phyloP scores from a whole-genome alignment of 177 flowering plant species.

The Vitis hybrid region DNA sequence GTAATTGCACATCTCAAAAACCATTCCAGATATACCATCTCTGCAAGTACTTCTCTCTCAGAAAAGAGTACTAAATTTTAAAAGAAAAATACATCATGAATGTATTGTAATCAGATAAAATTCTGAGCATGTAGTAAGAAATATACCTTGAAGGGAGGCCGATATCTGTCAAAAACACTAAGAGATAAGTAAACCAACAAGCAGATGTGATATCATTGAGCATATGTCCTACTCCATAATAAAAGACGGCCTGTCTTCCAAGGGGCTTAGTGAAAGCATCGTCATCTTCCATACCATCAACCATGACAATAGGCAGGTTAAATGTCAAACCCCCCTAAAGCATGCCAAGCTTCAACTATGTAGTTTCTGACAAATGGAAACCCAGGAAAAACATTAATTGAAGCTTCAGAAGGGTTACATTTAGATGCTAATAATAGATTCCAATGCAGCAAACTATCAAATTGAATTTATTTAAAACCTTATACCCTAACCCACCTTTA shows the following conservation, averaged over 20 bases:
- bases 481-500: too few species aligned
- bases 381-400: not conserved
- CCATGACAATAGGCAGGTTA: constrained; percentile 25
- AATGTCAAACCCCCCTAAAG: not conserved
- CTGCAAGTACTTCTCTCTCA: not conserved
- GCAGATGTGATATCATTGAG: constrained; percentile 94
- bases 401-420: not conserved
- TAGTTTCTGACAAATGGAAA: not conserved
- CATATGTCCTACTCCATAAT: constrained; percentile 93
- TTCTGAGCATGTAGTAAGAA: not conserved
- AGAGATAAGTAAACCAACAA: constrained; percentile 95
- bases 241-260: constrained; percentile 67
- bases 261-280: constrained; percentile 44
- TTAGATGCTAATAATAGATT: too few species aligned
- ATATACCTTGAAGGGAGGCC: constrained; percentile 76
- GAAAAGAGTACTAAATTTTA: not conserved
- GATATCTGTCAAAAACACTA: constrained; percentile 83
- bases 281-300: constrained; percentile 41
- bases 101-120: not conserved
- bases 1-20: not conserved
- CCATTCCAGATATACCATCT: not conserved
- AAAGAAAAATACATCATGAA: not conserved
- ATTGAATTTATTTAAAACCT: not conserved
- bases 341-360: not conserved
- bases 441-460: not conserved